These are phyloP conservation scores for Canavalia ensiformis DNA, from an alignment of 306 rosid species.

Conservation along the genomic window DNA sequence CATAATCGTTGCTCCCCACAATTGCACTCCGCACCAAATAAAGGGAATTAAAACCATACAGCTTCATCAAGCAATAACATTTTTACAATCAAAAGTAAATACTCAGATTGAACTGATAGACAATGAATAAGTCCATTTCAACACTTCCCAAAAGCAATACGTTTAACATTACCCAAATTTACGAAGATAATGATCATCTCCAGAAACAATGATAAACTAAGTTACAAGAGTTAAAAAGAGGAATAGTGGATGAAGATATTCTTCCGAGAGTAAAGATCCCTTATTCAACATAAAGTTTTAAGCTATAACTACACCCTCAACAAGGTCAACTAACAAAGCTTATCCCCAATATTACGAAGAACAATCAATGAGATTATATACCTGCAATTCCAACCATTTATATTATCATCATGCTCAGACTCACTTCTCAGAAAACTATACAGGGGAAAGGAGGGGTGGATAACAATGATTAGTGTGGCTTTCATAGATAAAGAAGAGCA, in stretches of 20 bases:
- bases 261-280: background rate
- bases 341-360: conserved; percentile 8
- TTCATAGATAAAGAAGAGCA: too few relatives aligned
- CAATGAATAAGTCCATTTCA: conserved; percentile 1
- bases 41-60: background rate
- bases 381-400: background rate
- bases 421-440: background rate
- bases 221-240: background rate
- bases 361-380: background rate
- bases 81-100: conserved; percentile 25
- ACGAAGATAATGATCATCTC: background rate
- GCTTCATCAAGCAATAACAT: background rate
- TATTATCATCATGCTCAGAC: background rate
- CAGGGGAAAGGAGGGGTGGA: too few relatives aligned
- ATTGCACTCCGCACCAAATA: background rate
- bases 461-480: too few relatives aligned
- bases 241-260: background rate
- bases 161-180: background rate
- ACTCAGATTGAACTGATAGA: conserved; percentile 10
- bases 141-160: background rate
- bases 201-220: conserved; percentile 7
- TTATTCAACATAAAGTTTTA: background rate
- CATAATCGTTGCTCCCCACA: background rate
- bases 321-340: background rate
- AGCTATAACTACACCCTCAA: background rate